phyloP scores from a whole-genome alignment of 768 basidiomycete genomes.

The Suillus clintonianus region DNA sequence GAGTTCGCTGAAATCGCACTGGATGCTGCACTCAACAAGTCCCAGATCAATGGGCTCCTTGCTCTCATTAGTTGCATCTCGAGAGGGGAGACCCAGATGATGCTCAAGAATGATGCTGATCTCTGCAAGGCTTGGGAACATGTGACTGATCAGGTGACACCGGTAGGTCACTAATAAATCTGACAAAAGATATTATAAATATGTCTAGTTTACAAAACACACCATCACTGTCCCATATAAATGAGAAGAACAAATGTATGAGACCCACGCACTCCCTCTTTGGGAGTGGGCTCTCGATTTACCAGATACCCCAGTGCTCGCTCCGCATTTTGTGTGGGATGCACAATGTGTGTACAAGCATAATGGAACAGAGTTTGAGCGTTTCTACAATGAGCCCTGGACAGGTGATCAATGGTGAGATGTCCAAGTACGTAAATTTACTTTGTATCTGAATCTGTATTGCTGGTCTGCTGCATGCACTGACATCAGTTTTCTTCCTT shows the following conservation, averaged over 20 bases:
- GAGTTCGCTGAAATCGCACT: conserved; percentile 13
- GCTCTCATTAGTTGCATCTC: conserved; percentile 1
- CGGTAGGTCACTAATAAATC: conserved; percentile 11
- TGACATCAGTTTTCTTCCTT: no score
- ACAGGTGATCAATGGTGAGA: conserved; percentile 38
- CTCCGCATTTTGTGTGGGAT: conserved; percentile 32
- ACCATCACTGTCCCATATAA: conserved; percentile 7
- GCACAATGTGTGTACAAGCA: conserved; percentile 27
- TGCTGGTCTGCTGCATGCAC: not conserved
- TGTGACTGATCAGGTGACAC: not conserved
- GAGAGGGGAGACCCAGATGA: conserved; percentile 20
- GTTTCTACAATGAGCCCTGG: conserved; percentile 37
- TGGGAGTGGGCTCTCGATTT: conserved; percentile 11
- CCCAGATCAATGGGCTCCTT: conserved; percentile 2
- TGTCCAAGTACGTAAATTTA: conserved; percentile 29
- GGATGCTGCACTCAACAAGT: conserved; percentile 10
- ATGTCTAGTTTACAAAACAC: conserved; percentile 1
- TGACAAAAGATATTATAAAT: not conserved
- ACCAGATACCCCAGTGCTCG: not conserved
- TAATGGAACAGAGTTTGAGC: conserved; percentile 24
- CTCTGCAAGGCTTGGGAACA: conserved; percentile 5
- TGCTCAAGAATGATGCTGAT: conserved; percentile 1
- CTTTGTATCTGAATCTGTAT: not conserved
- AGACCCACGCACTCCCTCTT: not conserved
- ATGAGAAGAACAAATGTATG: not conserved